Conservation (phyloP, 495 filamentous ascomycete genomes). For the Penicillium psychrofluorescens region DNA sequence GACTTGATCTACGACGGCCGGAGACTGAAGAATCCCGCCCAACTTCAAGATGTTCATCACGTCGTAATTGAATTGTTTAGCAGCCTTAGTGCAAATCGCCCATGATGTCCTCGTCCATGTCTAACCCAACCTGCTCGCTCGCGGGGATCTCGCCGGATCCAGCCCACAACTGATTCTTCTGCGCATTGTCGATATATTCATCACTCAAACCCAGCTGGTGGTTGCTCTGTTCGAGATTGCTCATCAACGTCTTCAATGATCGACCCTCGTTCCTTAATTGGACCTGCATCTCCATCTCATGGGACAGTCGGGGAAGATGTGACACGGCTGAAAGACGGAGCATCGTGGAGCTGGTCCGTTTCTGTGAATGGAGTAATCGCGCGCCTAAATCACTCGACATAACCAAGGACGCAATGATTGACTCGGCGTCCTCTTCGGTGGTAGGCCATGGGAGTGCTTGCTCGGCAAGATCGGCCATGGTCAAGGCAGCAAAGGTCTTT, state of each 20-base stretch:
- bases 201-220: slow-evolving; percentile 49
- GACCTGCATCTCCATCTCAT: slow-evolving; percentile 38
- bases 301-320: slow-evolving; percentile 11
- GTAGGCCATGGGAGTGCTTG: slow-evolving; percentile 33
- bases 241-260: slow-evolving; percentile 29
- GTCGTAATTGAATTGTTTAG: too few relatives aligned
- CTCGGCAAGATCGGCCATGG: slow-evolving; percentile 32
- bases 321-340: slow-evolving; percentile 24
- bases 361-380: slow-evolving; percentile 39
- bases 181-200: slow-evolving; percentile 41
- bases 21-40: too few relatives aligned
- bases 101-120: slow-evolving; percentile 67
- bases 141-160: not conserved
- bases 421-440: slow-evolving; percentile 36
- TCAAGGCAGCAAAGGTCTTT: slow-evolving; percentile 40
- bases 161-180: slow-evolving; percentile 19
- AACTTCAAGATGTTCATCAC: too few relatives aligned
- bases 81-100: slow-evolving; percentile 21
- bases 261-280: slow-evolving; percentile 26
- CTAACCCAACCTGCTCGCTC: slow-evolving; percentile 25
- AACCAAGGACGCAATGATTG: slow-evolving; percentile 46
- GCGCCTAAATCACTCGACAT: slow-evolving; percentile 48
- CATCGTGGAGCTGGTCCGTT: slow-evolving; percentile 34
- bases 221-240: slow-evolving; percentile 42
- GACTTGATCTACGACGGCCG: too few relatives aligned